A percentile compares a stretch with the other conserved stretches of the same genome.
These are phyloP conservation scores for Hygrophorus pudorinus DNA, from an alignment of 768 basidiomycete species.

Conservation along the genomic window DNA sequence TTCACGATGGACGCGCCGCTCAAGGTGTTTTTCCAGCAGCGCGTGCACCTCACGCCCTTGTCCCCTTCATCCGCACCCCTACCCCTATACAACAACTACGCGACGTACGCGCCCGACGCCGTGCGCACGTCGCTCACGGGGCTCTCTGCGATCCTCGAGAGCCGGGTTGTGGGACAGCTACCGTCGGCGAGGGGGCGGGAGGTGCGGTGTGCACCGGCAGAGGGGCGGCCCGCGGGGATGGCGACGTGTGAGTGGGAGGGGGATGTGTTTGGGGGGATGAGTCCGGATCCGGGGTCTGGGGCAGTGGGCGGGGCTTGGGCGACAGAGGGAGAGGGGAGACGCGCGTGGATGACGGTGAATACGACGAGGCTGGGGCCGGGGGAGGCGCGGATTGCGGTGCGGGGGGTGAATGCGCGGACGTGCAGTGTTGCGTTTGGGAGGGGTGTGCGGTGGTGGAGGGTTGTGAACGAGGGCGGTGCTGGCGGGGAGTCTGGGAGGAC, in stretches of 20 bases:
- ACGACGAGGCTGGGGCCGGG: constrained; percentile 30
- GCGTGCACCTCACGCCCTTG: constrained; percentile 1
- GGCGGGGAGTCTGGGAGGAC: constrained; percentile 31
- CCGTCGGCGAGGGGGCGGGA: constrained; percentile 37
- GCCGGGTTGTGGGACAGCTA: constrained; percentile 34
- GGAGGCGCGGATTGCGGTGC: constrained; percentile 38
- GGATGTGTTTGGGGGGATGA: constrained; percentile 7
- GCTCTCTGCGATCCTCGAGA: constrained; percentile 30
- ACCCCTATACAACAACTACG: too few relatives aligned
- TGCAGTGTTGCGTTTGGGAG: constrained; percentile 53
- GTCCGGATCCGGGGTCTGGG: constrained; percentile 28
- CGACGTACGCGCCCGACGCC: constrained; percentile 8
- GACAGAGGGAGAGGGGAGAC: not conserved
- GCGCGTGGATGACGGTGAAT: constrained; percentile 34
- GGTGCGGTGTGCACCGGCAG: constrained; percentile 20
- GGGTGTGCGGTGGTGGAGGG: constrained; percentile 31
- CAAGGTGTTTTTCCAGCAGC: constrained; percentile 64
- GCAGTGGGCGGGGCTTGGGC: not conserved
- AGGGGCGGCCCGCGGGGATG: constrained; percentile 24
- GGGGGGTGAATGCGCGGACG: constrained; percentile 50
- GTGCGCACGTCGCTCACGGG: constrained; percentile 29
- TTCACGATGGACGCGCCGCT: constrained; percentile 53
- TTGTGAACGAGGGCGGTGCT: constrained; percentile 21
- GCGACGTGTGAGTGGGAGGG: constrained; percentile 41
- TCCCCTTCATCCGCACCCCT: too few relatives aligned